Conservation (phyloP, 768 basidiomycete genomes). For the Lentinula sp. region DNA sequence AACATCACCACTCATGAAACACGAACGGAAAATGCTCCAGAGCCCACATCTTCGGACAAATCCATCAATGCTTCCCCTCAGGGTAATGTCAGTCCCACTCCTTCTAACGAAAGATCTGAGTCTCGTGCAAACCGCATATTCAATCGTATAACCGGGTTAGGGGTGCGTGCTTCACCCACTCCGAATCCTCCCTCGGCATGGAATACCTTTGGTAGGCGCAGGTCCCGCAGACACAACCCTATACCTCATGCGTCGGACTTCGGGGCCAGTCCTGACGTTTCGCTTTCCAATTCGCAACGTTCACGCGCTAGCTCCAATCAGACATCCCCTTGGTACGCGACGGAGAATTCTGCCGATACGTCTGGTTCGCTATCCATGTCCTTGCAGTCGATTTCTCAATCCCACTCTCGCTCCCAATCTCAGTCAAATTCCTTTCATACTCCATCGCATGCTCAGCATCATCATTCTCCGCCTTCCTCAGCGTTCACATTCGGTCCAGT, state of each 20-base stretch:
- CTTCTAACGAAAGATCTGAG: neutral
- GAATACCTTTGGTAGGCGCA: constrained; percentile 5
- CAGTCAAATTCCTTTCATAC: neutral
- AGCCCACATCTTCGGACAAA: neutral
- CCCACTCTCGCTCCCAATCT: constrained; percentile 3
- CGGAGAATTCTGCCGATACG: neutral
- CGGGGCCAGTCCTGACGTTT: constrained; percentile 1
- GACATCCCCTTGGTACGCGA: neutral
- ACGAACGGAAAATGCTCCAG: neutral
- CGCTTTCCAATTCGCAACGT: constrained; percentile 4
- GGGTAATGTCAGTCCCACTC: neutral
- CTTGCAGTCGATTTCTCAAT: neutral
- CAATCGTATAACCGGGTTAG: neutral
- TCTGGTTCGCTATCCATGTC: neutral
- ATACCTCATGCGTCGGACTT: constrained; percentile 5
- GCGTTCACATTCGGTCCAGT: constrained; percentile 4
- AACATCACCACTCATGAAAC: neutral
- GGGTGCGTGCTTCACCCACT: neutral
- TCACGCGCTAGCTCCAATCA: constrained; percentile 1
- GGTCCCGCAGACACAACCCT: neutral
- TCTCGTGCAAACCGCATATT: constrained; percentile 4
- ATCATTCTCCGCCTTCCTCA: neutral
- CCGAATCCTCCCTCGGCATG: constrained; percentile 7
- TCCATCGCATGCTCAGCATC: neutral
- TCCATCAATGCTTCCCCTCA: neutral